Conservation (phyloP, 2,329 filamentous ascomycete genomes). For the Nigrospora oryzae region DNA sequence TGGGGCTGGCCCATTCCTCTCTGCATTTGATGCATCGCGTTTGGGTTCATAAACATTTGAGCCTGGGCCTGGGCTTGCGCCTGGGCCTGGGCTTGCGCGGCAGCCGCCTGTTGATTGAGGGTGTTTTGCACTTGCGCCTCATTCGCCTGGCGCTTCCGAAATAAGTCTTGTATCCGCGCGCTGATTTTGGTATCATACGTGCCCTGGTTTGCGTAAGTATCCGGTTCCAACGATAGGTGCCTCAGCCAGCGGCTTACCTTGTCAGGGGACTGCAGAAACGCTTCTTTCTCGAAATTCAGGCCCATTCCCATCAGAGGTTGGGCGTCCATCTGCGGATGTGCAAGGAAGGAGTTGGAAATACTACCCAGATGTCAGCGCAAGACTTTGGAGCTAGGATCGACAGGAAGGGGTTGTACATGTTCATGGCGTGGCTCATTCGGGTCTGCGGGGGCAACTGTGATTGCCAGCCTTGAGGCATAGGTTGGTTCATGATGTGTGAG, state of each 20-base stretch:
- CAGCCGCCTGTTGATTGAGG: conserved; percentile 34
- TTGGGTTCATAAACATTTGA: conserved; percentile 43
- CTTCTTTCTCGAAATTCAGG: conserved; percentile 38
- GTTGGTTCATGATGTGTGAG: conserved; percentile 16
- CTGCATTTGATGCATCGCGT: conserved; percentile 41
- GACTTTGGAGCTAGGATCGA: too few relatives aligned
- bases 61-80: conserved; percentile 28
- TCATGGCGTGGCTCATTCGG: conserved; percentile 23
- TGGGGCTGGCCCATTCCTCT: conserved; percentile 39
- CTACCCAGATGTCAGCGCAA: conserved; percentile 19
- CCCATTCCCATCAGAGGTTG: conserved; percentile 31
- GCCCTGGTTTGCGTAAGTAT: conserved; percentile 22
- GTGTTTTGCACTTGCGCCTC: conserved; percentile 39
- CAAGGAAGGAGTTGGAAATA: conserved; percentile 42
- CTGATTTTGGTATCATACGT: conserved; percentile 41
- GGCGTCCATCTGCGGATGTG: conserved; percentile 30
- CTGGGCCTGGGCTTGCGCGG: conserved; percentile 25
- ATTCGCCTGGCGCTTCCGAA: conserved; percentile 40
- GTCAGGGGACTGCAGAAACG: conserved; percentile 34
- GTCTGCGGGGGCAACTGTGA: conserved; percentile 16
- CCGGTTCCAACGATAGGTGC: too few relatives aligned
- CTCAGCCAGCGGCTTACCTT: conserved; percentile 30
- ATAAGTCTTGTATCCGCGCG: conserved; percentile 38
- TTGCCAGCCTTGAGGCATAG: conserved; percentile 22
- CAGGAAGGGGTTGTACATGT: conserved; percentile 20